A percentile compares a stretch with the other conserved stretches of the same genome.
These are phyloP conservation scores for Penicillium freii DNA, from an alignment of 2,329 filamentous ascomycete genomes.

Conservation along the genomic window DNA sequence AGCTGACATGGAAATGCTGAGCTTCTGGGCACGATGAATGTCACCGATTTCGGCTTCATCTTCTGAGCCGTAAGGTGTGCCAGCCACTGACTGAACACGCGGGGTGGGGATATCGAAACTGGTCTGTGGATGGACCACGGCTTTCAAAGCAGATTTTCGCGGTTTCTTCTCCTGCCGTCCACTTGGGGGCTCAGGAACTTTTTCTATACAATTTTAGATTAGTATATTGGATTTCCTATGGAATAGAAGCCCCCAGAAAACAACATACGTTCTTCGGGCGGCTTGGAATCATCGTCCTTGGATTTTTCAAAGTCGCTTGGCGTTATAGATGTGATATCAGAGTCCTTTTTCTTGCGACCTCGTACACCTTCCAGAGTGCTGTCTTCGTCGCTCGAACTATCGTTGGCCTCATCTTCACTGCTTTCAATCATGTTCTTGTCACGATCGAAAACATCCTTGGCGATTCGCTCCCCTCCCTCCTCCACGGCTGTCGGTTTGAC, in stretches of 20 bases:
- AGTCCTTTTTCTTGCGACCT: slow-evolving; percentile 28
- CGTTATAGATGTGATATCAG: slow-evolving; percentile 32
- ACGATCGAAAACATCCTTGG: slow-evolving; percentile 69
- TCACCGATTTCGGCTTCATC: slow-evolving; percentile 81
- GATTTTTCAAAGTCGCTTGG: slow-evolving; percentile 27
- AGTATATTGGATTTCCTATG: not conserved
- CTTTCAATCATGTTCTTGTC: slow-evolving; percentile 62
- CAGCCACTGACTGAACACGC: slow-evolving; percentile 55
- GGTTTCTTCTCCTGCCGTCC: slow-evolving; percentile 38
- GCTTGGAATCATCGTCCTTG: slow-evolving; percentile 55
- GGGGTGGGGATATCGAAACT: slow-evolving; percentile 68
- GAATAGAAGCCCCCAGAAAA: not conserved
- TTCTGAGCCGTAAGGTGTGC: slow-evolving; percentile 73
- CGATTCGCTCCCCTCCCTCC: slow-evolving; percentile 53
- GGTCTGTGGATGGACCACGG: slow-evolving; percentile 73
- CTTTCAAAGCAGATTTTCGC: slow-evolving; percentile 38
- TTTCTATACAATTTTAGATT: slow-evolving; percentile 8
- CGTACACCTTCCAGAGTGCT: slow-evolving; percentile 37
- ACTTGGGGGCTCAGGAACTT: slow-evolving; percentile 13
- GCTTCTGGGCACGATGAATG: slow-evolving; percentile 81
- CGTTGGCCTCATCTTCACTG: slow-evolving; percentile 60
- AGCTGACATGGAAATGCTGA: slow-evolving; percentile 76
- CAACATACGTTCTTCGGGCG: slow-evolving; percentile 70
- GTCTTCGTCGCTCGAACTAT: slow-evolving; percentile 65
- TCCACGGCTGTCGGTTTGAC: slow-evolving; percentile 51